phyloP scores from a whole-genome alignment of 371 early-diverging fungal species.

The Rhizopus sp. region DNA sequence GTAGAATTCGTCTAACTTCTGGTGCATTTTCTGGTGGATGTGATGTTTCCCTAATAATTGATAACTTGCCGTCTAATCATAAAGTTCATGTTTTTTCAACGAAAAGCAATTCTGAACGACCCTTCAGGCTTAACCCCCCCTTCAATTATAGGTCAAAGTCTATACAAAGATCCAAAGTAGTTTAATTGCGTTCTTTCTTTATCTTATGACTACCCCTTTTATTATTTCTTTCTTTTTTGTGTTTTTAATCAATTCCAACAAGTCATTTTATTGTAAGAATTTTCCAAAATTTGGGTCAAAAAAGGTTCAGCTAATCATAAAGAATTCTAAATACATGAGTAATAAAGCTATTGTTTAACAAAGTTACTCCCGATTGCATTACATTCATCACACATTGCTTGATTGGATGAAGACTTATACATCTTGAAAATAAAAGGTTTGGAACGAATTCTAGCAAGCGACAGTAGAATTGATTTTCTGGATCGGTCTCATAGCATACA shows the following conservation, averaged over 20 bases:
- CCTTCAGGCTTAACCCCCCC: slow-evolving; percentile 1
- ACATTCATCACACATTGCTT: slow-evolving; percentile 9
- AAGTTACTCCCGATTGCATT: slow-evolving; percentile 7
- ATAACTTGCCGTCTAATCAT: no score
- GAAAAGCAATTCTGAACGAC: slow-evolving; percentile 4
- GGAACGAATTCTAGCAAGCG: slow-evolving; percentile 5
- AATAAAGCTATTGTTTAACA: slow-evolving; percentile 9
- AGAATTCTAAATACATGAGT: slow-evolving; percentile 6
- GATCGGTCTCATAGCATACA: slow-evolving; percentile 22
- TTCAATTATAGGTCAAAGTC: slow-evolving; percentile 6
- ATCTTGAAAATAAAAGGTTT: no score
- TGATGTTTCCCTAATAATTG: no score
- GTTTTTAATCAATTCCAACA: neutral
- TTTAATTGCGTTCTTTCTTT: slow-evolving; percentile 7
- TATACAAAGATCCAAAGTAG: slow-evolving; percentile 4
- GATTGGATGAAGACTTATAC: slow-evolving; percentile 4
- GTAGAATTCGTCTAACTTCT: no score
- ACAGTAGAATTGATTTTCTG: slow-evolving; percentile 11
- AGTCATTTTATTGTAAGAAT: no score
- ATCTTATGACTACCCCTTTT: slow-evolving; percentile 4
- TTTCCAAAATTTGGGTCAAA: no score
- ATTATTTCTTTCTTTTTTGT: neutral
- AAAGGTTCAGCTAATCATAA: no score
- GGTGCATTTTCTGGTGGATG: no score
- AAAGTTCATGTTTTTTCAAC: slow-evolving; percentile 11